These are phyloP conservation scores for Begonia peltatifolia DNA, from an alignment of 306 rosid genomes.

Conservation along the genomic window DNA sequence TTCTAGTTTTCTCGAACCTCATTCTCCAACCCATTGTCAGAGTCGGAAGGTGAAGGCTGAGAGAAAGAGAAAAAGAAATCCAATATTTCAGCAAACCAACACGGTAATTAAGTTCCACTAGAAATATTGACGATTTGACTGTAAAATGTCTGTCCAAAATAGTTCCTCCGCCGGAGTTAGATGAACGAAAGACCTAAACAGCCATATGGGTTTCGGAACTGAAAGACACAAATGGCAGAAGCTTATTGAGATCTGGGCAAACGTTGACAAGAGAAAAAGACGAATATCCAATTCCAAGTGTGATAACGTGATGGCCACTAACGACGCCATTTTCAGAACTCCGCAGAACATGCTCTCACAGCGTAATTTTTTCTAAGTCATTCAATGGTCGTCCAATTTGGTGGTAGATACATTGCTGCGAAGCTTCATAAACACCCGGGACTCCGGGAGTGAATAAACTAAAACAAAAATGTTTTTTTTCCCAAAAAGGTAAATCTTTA, in stretches of 20 bases:
- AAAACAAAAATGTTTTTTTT: too few relatives aligned
- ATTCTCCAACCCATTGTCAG: conserved; percentile 1
- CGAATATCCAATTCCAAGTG: neutral
- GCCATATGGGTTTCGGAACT: neutral
- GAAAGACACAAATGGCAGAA: neutral
- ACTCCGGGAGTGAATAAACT: too few relatives aligned
- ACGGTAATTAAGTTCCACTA: neutral
- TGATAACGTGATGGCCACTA: neutral
- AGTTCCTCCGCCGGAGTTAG: neutral
- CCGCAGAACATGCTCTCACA: neutral
- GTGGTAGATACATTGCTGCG: too few relatives aligned
- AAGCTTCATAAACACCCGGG: too few relatives aligned
- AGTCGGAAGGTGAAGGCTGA: neutral
- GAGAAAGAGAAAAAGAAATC: neutral
- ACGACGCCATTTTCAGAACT: neutral
- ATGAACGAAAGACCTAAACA: neutral
- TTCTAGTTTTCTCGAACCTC: conserved; percentile 17
- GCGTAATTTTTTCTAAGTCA: too few relatives aligned
- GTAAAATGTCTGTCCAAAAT: neutral
- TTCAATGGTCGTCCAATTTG: too few relatives aligned
- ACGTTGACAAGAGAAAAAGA: neutral
- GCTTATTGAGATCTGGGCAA: neutral
- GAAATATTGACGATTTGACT: neutral
- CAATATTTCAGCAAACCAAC: neutral
- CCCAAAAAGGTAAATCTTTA: too few relatives aligned